These are phyloP conservation scores for Bipolaris sorokiniana DNA, from an alignment of 2,329 filamentous ascomycete species.

Conservation along the genomic window DNA sequence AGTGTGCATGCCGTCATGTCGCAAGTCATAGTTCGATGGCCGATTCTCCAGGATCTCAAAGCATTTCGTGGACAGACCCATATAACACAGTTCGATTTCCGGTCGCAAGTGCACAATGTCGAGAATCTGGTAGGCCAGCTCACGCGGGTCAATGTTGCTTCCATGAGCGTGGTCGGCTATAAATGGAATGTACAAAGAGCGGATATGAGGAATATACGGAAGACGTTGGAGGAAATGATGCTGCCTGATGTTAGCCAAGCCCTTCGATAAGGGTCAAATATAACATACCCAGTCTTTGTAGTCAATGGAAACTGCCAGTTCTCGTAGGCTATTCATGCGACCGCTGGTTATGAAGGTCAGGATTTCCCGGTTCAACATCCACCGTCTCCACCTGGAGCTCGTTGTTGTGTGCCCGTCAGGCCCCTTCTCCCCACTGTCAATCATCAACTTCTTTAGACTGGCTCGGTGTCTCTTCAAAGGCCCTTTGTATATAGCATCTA, in stretches of 20 bases:
- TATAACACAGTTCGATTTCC: slow-evolving; percentile 77
- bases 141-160: slow-evolving; percentile 64
- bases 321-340: slow-evolving; percentile 72
- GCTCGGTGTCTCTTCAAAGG: slow-evolving; percentile 72
- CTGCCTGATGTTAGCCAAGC: slow-evolving; percentile 51
- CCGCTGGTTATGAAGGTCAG: slow-evolving; percentile 77
- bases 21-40: slow-evolving; percentile 52
- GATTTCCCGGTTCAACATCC: slow-evolving; percentile 73
- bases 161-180: slow-evolving; percentile 67
- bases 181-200: slow-evolving; percentile 72
- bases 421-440: slow-evolving; percentile 70
- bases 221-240: slow-evolving; percentile 80
- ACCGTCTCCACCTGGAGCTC: slow-evolving; percentile 65
- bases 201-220: slow-evolving; percentile 71
- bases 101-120: slow-evolving; percentile 79
- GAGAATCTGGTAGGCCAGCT: slow-evolving; percentile 76
- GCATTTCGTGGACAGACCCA: slow-evolving; percentile 78
- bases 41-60: slow-evolving; percentile 78
- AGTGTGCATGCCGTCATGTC: slow-evolving; percentile 38
- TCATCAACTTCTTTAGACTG: slow-evolving; percentile 74
- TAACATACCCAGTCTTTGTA: slow-evolving; percentile 77
- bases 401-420: slow-evolving; percentile 49
- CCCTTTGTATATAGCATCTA: slow-evolving; percentile 74
- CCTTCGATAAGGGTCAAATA: not conserved
- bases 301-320: slow-evolving; percentile 74